These are phyloP conservation scores for Takashimella tepidaria DNA, from an alignment of 1,284 basidiomycete genomes.

Conservation along the genomic window DNA sequence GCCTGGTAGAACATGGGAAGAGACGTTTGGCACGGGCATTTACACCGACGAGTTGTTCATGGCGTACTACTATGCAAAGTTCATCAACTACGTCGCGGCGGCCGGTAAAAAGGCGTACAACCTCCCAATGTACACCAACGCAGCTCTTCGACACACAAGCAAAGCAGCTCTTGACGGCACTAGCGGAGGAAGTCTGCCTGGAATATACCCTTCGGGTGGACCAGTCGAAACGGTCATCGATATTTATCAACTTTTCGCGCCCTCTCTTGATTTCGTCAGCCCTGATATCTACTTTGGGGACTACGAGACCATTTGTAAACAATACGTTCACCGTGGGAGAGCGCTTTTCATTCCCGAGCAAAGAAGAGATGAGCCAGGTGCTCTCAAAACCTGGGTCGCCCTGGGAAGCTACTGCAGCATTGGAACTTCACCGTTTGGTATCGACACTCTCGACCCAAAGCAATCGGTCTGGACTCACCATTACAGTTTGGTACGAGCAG, in stretches of 20 bases:
- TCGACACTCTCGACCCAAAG: conserved; percentile 3
- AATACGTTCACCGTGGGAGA: conserved; percentile 6
- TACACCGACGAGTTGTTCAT: conserved; percentile 16
- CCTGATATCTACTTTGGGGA: conserved; percentile 9
- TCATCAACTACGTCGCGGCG: conserved; percentile 8
- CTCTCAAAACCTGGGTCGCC: conserved; percentile 12
- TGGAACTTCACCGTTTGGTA: conserved; percentile 10
- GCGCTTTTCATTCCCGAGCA: conserved; percentile 16
- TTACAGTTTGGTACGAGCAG: conserved; percentile 2
- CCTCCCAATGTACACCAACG: conserved; percentile 14
- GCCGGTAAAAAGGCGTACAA: conserved; percentile 9
- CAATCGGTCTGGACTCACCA: conserved; percentile 2
- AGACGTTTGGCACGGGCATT: conserved; percentile 3
- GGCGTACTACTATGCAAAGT: conserved; percentile 15
- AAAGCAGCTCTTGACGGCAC: not conserved
- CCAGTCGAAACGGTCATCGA: conserved; percentile 13
- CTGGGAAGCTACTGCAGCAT: conserved; percentile 7
- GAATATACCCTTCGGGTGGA: conserved; percentile 13
- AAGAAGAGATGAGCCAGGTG: conserved; percentile 9
- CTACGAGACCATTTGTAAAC: conserved; percentile 7
- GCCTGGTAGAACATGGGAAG: not conserved
- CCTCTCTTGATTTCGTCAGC: conserved; percentile 6
- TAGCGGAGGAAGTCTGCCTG: conserved; percentile 7
- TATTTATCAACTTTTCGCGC: conserved; percentile 4
- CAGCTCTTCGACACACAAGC: conserved; percentile 3